Evolutionary conservation across 352 stramenopile species (phyloP), one percentile per base, ranked within the genome.

Genomic region (Phytophthora pistaciae): DNA sequence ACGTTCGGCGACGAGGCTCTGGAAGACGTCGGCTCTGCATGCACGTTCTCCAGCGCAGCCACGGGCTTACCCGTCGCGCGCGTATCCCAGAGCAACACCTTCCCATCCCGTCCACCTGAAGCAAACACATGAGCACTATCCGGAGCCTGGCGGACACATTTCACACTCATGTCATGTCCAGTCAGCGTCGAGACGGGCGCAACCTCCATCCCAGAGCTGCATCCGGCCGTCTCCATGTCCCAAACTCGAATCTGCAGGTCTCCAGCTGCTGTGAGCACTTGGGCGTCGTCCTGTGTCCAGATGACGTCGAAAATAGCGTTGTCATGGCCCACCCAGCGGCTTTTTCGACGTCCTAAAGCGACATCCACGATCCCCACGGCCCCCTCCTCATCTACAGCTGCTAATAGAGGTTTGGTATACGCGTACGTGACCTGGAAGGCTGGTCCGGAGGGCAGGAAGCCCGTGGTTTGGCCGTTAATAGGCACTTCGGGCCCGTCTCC

Each of bases 261-360:
- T 7, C 87, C 87, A 5, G 87, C 77, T 7, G 87, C 87, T 3
- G 85, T 91, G 7, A 91, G 52, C 25, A 94, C 27, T n/a, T 79
- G 72, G 3, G 54, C 48, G 60, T 90, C 79, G 52, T 90, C 72
- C 31, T 73, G 66, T 20, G 83, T 78, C 87, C 84, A 92, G 44
- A 84, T 82, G 16, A 83, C 72, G 63, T 94, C 87, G 50, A 94
- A 94, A 60, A 94, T 75, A 14, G 87, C 87, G 60, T 94, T 92
- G 31, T 83, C 66, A 65, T 94, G 87, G 16, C 82, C 84, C 31
- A 62, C 59, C 82, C 84, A 91, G 46, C 63, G 62, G 56, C 78
- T 79, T 70, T 77, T 77, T 58, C 56, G 56, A 25, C 64, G 60
- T 67, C 40, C 40, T 54, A 18, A 5, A 21, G 31, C 61, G 38